Evolutionary conservation across 106 monocot genomes (phyloP).

Genomic region (Xerophyta viscosa): DNA sequence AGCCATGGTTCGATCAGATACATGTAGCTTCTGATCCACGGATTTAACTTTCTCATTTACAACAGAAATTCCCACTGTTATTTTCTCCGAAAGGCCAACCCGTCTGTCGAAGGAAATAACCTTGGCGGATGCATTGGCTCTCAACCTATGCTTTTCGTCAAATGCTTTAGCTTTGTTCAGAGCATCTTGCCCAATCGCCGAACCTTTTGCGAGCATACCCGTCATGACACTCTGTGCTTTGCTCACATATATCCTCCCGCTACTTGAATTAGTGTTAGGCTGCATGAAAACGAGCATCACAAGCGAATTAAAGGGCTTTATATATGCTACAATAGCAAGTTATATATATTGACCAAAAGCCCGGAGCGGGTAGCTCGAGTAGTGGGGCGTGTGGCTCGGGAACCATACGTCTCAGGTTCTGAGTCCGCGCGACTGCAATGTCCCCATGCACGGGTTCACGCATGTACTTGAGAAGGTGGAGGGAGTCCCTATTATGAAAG

Average conservation of each 20-base stretch:
- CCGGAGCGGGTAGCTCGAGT: no score
- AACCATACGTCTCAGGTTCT: no score
- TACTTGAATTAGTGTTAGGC: slow-evolving; percentile 27
- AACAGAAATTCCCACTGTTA: slow-evolving; percentile 71
- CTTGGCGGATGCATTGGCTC: slow-evolving; percentile 78
- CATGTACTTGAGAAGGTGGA: no score
- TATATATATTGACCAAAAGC: no score
- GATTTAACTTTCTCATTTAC: slow-evolving; percentile 97
- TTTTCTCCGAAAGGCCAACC: slow-evolving; percentile 83
- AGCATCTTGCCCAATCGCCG: slow-evolving; percentile 81
- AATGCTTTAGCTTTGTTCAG: slow-evolving; percentile 89
- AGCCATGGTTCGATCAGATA: slow-evolving; percentile 89
- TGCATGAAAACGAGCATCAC: slow-evolving; percentile 9
- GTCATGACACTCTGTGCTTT: slow-evolving; percentile 79
- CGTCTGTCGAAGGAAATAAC: slow-evolving; percentile 76
- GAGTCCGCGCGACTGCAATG: no score
- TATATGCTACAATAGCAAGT: no score
- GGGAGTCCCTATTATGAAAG: no score
- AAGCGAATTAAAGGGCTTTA: no score
- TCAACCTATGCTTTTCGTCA: slow-evolving; percentile 79
- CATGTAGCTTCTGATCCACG: slow-evolving; percentile 79
- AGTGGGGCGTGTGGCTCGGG: no score
- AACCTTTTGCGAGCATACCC: slow-evolving; percentile 67
- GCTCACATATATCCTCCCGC: slow-evolving; percentile 52
- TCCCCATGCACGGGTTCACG: no score